Conservation (phyloP, 306 rosid genomes). For the Mimosa pudica region DNA sequence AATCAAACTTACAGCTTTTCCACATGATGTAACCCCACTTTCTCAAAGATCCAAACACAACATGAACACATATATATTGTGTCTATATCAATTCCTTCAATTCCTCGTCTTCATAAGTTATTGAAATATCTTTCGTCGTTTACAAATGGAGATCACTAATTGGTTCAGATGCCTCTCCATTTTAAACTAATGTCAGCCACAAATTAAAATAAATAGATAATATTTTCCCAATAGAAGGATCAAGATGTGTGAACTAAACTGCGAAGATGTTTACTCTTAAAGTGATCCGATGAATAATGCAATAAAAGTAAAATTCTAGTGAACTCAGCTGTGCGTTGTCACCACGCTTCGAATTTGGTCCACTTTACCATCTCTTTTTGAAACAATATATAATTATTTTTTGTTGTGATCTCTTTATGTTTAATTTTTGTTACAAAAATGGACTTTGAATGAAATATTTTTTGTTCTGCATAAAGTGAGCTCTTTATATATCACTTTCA, state of each 20-base stretch:
- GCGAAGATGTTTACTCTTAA: neutral
- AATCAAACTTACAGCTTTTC: neutral
- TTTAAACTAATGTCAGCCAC: slow-evolving; percentile 40
- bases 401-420: no score
- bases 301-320: slow-evolving; percentile 34
- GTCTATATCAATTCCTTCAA: slow-evolving; percentile 29
- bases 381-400: neutral
- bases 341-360: slow-evolving; percentile 1
- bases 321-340: neutral
- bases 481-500: neutral
- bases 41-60: neutral
- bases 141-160: slow-evolving; percentile 38
- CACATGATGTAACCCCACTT: neutral
- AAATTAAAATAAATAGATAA: slow-evolving; percentile 1
- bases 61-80: neutral
- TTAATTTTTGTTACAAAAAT: no score
- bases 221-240: slow-evolving; percentile 34
- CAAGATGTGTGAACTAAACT: slow-evolving; percentile 33
- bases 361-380: neutral
- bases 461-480: neutral
- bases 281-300: slow-evolving; percentile 24
- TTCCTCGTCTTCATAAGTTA: slow-evolving; percentile 18
- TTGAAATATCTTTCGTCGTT: slow-evolving; percentile 39
- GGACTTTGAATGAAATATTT: no score
- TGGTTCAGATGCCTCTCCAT: slow-evolving; percentile 32